These are phyloP conservation scores for Coemansia sp. DNA, from an alignment of 192 early-diverging fungal genomes.

Conservation along the genomic window DNA sequence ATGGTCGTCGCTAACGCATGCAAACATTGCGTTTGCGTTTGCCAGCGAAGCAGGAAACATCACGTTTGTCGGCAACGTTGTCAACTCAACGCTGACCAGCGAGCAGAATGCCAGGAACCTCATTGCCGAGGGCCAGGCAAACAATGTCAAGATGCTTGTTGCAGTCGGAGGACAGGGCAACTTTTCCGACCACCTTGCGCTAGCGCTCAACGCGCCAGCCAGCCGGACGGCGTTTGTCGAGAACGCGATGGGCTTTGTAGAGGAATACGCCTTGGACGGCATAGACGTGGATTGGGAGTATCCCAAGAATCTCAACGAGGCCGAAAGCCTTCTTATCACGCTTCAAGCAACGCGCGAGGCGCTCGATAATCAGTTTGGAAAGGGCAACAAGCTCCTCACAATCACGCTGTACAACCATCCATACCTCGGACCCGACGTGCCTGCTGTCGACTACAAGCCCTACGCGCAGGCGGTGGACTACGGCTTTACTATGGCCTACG, in stretches of 20 bases:
- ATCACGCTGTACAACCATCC: constrained; percentile 68
- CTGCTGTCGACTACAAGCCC: constrained; percentile 58
- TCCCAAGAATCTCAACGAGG: constrained; percentile 58
- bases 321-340: constrained; percentile 59
- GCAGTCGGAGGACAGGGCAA: constrained; percentile 76
- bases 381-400: constrained; percentile 61
- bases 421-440: constrained; percentile 59
- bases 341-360: constrained; percentile 61
- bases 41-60: constrained; percentile 38
- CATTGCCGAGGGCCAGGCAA: constrained; percentile 37
- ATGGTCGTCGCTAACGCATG: constrained; percentile 61
- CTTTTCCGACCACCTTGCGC: constrained; percentile 60
- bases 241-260: constrained; percentile 57
- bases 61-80: constrained; percentile 43
- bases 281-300: constrained; percentile 82
- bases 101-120: constrained; percentile 38
- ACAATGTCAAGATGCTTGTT: constrained; percentile 60
- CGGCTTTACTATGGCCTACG: constrained; percentile 73
- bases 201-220: constrained; percentile 58
- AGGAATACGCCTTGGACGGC: constrained; percentile 65
- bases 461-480: constrained; percentile 65
- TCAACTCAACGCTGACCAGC: constrained; percentile 55
- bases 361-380: constrained; percentile 55
- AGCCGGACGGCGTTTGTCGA: constrained; percentile 56
- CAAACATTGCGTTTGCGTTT: constrained; percentile 66